These are phyloP conservation scores for Rhododendron molle DNA, from an alignment of 148 eudicot species.

Conservation along the genomic window DNA sequence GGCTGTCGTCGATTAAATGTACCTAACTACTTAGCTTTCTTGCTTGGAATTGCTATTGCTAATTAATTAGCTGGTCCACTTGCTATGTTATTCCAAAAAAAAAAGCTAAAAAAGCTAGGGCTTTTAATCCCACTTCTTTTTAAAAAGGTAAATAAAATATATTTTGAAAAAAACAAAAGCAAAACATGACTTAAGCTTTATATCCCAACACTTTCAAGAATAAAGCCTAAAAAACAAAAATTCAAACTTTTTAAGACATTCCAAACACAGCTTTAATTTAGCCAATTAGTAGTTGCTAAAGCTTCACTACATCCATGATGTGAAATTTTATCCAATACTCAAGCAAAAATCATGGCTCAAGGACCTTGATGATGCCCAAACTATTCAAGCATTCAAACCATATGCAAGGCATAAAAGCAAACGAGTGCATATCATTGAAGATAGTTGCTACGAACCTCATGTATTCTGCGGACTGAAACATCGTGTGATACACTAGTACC, in stretches of 20 bases:
- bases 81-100: background rate
- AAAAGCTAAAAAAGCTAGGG: background rate
- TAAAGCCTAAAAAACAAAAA: background rate
- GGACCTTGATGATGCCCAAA: too few species aligned
- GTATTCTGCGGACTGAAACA: too few species aligned
- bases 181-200: background rate
- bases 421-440: too few species aligned
- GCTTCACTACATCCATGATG: background rate
- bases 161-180: background rate
- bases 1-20: background rate
- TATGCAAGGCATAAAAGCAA: too few species aligned
- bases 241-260: background rate
- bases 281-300: background rate
- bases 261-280: background rate
- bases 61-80: too few species aligned
- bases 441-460: too few species aligned
- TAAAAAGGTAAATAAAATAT: background rate
- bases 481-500: too few species aligned
- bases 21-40: background rate
- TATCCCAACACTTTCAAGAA: background rate
- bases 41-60: background rate
- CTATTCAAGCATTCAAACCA: too few species aligned
- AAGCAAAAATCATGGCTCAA: too few species aligned
- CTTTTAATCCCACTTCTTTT: background rate
- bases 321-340: background rate